Base-by-base conservation (phyloP, 768 basidiomycete genomes). In the Serendipita indica region DNA sequence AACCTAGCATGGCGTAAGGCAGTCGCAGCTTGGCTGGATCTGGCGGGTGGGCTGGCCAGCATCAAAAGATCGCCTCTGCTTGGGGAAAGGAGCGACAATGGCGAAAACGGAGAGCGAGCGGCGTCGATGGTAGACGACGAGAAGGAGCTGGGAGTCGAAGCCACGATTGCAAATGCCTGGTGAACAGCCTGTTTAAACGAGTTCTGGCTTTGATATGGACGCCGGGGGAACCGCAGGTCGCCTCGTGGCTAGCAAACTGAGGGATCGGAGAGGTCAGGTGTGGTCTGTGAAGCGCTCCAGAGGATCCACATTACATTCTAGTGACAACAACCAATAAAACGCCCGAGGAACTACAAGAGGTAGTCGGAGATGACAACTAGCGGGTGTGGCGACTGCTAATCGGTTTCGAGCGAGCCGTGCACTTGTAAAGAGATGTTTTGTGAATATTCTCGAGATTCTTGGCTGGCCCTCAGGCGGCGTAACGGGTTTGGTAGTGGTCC, bases 121-220 rank as follows among this genome's bases (percentile, higher is more conserved):
- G 49, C 22, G 32, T 54, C 22, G 22, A 54, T 30, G 32, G 49
- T 33, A 16, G 49, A 43, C 20, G 49, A 54, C 5, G 49, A 54
- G 49, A 54, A 28, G 32, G 32, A 28, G 25, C 25, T 54, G 49
- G n/a, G n/a, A 22, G 49, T 4, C 32, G 32, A 33, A 33, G 32
- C 25, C 49, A 54, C 49, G 49, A 30, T 54, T 54, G 32, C 30
- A 33, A 54, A 10, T 16, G 22, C 22, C 49, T 54, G 4, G 32
- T 28, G 32, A 54, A 54, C 49, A 54, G 49, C 22, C 49, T 28
- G 49, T 54, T 54, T 54, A 54, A 54, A 54, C 49, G 49, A 20
- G 22, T 54, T 27, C 49, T 27, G 49, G 49, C 30, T 18, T 25
- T 54, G 30, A 30, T 25, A 54, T 16, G 22, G 22, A 54, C 22